Evolutionary conservation across 78 protist genomes (phyloP).

Genomic region (Dictyostelium intermedium): DNA sequence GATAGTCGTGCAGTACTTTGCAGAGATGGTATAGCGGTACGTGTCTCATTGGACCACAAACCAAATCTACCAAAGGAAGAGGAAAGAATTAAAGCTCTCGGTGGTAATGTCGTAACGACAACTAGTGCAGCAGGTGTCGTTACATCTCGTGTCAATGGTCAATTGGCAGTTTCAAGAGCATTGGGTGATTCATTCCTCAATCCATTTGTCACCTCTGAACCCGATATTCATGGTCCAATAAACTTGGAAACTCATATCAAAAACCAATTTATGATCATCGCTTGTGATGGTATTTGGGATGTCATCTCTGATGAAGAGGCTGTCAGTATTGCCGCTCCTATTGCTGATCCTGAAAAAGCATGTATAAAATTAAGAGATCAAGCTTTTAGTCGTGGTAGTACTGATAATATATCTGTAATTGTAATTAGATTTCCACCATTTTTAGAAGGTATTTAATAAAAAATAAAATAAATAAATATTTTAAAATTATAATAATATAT

Average conservation of each 20-base stretch:
- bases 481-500: neutral
- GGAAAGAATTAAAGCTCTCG: constrained; percentile 62
- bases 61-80: constrained; percentile 82
- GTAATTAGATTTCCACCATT: constrained; percentile 44
- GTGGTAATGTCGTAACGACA: constrained; percentile 79
- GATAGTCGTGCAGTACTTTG: constrained; percentile 87
- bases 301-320: constrained; percentile 87
- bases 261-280: constrained; percentile 81
- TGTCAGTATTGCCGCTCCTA: constrained; percentile 36
- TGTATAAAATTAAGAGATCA: constrained; percentile 82
- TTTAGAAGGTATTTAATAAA: neutral
- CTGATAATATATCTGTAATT: constrained; percentile 86
- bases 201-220: constrained; percentile 80
- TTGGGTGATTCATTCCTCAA: constrained; percentile 84
- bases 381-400: constrained; percentile 84
- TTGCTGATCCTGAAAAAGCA: constrained; percentile 87
- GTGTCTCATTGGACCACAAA: constrained; percentile 84
- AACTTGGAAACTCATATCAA: constrained; percentile 63
- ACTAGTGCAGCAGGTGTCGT: neutral
- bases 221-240: constrained; percentile 76
- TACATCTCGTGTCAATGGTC: constrained; percentile 83
- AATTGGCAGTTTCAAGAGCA: constrained; percentile 84
- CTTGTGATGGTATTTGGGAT: constrained; percentile 93
- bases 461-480: neutral
- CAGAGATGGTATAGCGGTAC: constrained; percentile 72